Conservation (phyloP, 441 rosid genomes). For the Eutrema salsugineum region DNA sequence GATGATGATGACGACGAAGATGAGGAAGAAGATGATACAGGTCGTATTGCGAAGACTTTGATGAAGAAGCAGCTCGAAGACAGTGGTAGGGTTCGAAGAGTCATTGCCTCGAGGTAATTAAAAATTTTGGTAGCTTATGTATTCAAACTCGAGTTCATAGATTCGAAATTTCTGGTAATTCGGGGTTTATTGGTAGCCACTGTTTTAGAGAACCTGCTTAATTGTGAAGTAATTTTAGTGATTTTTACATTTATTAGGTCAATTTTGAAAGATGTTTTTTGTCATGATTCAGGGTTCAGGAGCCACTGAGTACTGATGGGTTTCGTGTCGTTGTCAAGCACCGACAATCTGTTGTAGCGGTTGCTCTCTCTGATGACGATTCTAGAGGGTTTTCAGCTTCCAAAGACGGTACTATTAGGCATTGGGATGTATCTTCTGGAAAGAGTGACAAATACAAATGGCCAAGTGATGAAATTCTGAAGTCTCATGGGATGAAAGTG, state of each 20-base stretch:
- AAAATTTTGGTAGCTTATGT: neutral
- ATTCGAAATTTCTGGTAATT: neutral
- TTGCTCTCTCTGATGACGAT: slow-evolving; percentile 85
- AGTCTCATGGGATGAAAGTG: slow-evolving; percentile 70
- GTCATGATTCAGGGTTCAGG: slow-evolving; percentile 59
- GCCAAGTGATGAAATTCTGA: slow-evolving; percentile 74
- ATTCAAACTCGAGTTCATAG: neutral
- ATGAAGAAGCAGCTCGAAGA: slow-evolving; percentile 87
- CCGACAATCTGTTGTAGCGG: slow-evolving; percentile 70
- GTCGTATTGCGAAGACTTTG: slow-evolving; percentile 52
- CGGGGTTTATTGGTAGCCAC: neutral
- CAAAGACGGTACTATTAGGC: slow-evolving; percentile 77
- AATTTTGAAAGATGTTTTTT: no score
- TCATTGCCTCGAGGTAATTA: slow-evolving; percentile 68
- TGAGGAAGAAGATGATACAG: slow-evolving; percentile 48
- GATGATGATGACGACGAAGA: slow-evolving; percentile 43
- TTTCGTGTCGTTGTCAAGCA: slow-evolving; percentile 69
- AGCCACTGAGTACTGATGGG: slow-evolving; percentile 46
- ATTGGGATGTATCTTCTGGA: slow-evolving; percentile 85
- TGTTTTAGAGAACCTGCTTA: neutral
- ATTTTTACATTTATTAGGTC: neutral
- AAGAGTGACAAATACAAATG: slow-evolving; percentile 66
- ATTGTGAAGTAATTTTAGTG: neutral
- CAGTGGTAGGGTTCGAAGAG: slow-evolving; percentile 75
- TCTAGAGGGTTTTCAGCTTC: slow-evolving; percentile 85